Base-by-base conservation (phyloP, 495 filamentous ascomycete genomes). In the Lepidopterella palustris region DNA sequence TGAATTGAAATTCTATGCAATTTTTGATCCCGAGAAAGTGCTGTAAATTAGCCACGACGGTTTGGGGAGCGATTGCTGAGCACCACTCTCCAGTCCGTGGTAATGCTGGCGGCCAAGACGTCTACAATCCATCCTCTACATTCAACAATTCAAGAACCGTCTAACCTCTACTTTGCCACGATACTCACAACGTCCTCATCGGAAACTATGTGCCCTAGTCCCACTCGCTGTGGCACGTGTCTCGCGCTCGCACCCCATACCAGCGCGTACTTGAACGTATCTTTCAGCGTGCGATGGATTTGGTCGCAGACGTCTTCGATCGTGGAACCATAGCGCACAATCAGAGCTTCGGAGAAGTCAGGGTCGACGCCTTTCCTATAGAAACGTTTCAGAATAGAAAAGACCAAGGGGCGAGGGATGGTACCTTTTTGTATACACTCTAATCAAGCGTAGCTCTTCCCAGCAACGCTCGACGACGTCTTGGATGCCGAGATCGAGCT, bases 111-210 rank as follows among this genome's bases (percentile, higher is more conserved):
- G n/a, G n/a, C n/a, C n/a, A n/a, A n/a, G n/a, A n/a, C n/a, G n/a
- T n/a, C n/a, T n/a, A n/a, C n/a, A n/a, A n/a, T n/a, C n/a, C n/a
- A n/a, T n/a, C n/a, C n/a, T n/a, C n/a, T n/a, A n/a, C n/a, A n/a
- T n/a, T n/a, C n/a, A n/a, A n/a, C n/a, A n/a, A n/a, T n/a, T n/a
- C n/a, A 29, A 28, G 20, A n/a, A n/a, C n/a, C n/a, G n/a, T n/a
- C n/a, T n/a, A n/a, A n/a, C n/a, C n/a, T n/a, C n/a, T 78, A 91
- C 66, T 85, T 88, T 53, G 85, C 87, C n/a, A 97, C 88, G 71
- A 99, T 96, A 64, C 88, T 92, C 57, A 99, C 90, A 48, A 99
- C 95, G 78, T 99, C 95, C 76, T 97, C 95, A 68, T 99, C 95
- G 1, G 86, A 79, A 58, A 99, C 92, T 40, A 82, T 63, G 81